Conservation (phyloP, 495 filamentous ascomycete genomes). For the Tuber calosporum region DNA sequence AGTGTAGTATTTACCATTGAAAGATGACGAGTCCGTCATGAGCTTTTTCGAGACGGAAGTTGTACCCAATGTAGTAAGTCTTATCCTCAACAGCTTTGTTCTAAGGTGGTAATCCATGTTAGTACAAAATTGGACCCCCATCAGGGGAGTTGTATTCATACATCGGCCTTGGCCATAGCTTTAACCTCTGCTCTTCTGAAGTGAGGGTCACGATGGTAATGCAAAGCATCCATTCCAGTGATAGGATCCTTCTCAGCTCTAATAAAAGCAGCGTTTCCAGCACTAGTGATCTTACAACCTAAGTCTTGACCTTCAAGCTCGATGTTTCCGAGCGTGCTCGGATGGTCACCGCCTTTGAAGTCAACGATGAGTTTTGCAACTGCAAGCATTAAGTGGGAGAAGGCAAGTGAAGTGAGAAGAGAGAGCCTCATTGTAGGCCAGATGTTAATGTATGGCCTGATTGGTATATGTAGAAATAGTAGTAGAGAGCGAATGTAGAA, state of each 20-base stretch:
- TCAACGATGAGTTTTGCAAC: slow-evolving; percentile 31
- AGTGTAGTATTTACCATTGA: slow-evolving; percentile 35
- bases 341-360: slow-evolving; percentile 29
- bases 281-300: slow-evolving; percentile 30
- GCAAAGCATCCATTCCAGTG: slow-evolving; percentile 31
- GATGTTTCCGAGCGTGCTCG: slow-evolving; percentile 23
- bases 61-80: slow-evolving; percentile 43
- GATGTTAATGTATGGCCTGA: neutral
- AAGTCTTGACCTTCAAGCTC: slow-evolving; percentile 35
- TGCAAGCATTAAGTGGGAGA: slow-evolving; percentile 12
- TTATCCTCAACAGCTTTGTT: slow-evolving; percentile 27
- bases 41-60: slow-evolving; percentile 35
- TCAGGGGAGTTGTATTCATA: neutral
- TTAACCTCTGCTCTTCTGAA: slow-evolving; percentile 42
- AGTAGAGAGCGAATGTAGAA: neutral
- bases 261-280: slow-evolving; percentile 36
- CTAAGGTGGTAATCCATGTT: neutral
- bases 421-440: slow-evolving; percentile 21
- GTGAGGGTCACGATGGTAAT: slow-evolving; percentile 41
- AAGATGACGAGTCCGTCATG: slow-evolving; percentile 39
- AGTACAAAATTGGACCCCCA: neutral
- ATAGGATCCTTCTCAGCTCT: slow-evolving; percentile 30
- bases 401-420: slow-evolving; percentile 13
- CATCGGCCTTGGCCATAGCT: slow-evolving; percentile 19
- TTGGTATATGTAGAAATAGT: neutral